Base-by-base conservation (phyloP, 2,329 filamentous ascomycete genomes). In the Metarhizium sp. region DNA sequence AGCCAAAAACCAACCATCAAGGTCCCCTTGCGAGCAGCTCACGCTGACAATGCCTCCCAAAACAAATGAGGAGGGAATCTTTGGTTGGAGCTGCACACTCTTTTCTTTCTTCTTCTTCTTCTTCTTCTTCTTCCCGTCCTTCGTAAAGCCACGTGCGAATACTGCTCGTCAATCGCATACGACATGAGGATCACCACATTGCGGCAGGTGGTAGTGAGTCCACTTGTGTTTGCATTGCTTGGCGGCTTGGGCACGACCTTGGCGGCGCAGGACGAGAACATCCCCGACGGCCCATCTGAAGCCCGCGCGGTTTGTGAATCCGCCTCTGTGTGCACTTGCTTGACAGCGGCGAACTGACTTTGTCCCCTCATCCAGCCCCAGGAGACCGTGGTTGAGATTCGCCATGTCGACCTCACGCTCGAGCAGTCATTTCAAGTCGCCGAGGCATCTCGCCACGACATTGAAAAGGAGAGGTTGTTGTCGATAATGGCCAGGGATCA, bases 391-490 rank as follows among this genome's bases (percentile, higher is more conserved):
- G 18, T 64, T 7, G 64, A 68, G 51, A 55, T 67, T 11, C 64
- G 68, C 25, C 58, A 67, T 11, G 59, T 66, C 10, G 52, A 61
- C 6, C 52, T 68, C 4, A 64, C 68, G 1, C 11, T 69, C 0
- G 59, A 70, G 25, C 58, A 66, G 3, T 2, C 59, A 0, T 18
- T 55, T 5, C 55, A 63, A 2, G 55, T 57, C 13, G 58, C 62
- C 20, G 20, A 32, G 58, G 63, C 16, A 50, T 55, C 58, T 38
- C 61, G 66, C 1, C 70, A 73, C 52, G 56, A 61, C 2, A 57
- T 64, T 2, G 69, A 69, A 40, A 69, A 67, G 51, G 56, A 64
- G 13, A 63, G 59, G 16, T 55, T 75, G 2, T 52, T 71, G 16
- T 57, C 60, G n/a, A 58, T 61, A 2, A 54, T 75, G 59, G 58